Evolutionary conservation across 2,329 filamentous ascomycete species (phyloP), one percentile per base, ranked within the genome.

Genomic region (Acrocalymma vagum): DNA sequence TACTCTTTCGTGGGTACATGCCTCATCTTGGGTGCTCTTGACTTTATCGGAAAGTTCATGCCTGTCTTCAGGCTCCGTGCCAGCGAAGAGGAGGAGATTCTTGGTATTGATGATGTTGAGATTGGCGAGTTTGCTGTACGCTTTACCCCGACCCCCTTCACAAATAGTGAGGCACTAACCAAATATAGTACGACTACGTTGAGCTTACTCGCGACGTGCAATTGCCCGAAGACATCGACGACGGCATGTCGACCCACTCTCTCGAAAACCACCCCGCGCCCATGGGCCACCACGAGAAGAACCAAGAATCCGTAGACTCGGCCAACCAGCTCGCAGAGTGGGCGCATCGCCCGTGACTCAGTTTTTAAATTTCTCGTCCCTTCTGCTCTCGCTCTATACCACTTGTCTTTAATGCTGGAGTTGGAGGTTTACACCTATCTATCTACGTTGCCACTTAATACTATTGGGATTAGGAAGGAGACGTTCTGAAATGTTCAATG

Each of bases 31-130:
- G 65, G 67, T 21, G 54, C 55, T 9, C 64, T 78, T 16, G 70
- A 74, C 42, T 88, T 90, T 68, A 56, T 92, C 52, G 85, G 93
- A 73, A 91, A 91, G 67, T 78, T 90, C 52, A 78, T 94, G 17
- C 88, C 90, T 0, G 86, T 86, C 9, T 76, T 95, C 25, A 82
- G 82, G 42, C 83, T 95, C 29, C 87, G 90, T 33, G 86, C 85
- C 0, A 79, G 75, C 10, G 86, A 90, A 55, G 87, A 94, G 50
- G 87, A 89, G 24, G 90, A 95, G 70, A 84, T 91, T 35, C 76
- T 90, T 27, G 90, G 90, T 53, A 91, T 95, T 45, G 90, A 95
- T 60, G 91, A 95, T 60, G 85, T 88, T 16, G 90, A 96, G 72
- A 89, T 95, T 62, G 91, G 91, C 67, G 91, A 95, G 74, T 95